Percentiles rank a stretch among this genome's conserved stretches.
Evolutionary conservation across 495 filamentous ascomycete genomes (phyloP).

Genomic region (Eremomyces bilateralis): DNA sequence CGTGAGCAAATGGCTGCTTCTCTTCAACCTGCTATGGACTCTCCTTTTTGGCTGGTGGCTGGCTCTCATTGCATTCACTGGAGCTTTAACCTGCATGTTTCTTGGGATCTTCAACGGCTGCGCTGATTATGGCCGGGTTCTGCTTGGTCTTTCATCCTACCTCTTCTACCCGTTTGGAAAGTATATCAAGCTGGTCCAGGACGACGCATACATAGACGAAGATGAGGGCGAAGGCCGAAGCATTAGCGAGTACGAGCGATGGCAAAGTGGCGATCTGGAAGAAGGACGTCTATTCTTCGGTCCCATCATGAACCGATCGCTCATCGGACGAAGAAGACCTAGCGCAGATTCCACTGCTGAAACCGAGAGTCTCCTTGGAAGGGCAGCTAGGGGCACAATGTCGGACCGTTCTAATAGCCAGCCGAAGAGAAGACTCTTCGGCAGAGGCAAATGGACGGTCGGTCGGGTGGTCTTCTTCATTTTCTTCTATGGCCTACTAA

Average conservation of each 20-base stretch:
- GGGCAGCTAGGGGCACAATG: conserved; percentile 27
- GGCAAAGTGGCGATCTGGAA: conserved; percentile 94
- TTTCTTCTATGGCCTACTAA: conserved; percentile 88
- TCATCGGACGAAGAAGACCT: conserved; percentile 71
- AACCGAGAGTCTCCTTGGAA: conserved; percentile 71
- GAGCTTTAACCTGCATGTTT: conserved; percentile 53
- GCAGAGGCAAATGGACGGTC: conserved; percentile 84
- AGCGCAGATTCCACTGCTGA: conserved; percentile 79
- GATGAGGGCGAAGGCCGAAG: conserved; percentile 97
- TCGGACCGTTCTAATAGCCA: conserved; percentile 21
- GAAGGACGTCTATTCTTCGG: conserved; percentile 93
- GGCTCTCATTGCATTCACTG: conserved; percentile 47
- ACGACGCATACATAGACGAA: conserved; percentile 87
- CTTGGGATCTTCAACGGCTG: conserved; percentile 58
- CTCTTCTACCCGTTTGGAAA: conserved; percentile 92
- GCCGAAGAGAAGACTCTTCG: conserved; percentile 69
- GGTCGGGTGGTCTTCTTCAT: conserved; percentile 89
- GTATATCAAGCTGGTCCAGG: conserved; percentile 77
- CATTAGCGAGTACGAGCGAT: conserved; percentile 97
- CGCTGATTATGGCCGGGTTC: conserved; percentile 64
- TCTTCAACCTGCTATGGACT: conserved; percentile 83
- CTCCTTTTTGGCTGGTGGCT: conserved; percentile 96
- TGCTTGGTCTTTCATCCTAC: conserved; percentile 69
- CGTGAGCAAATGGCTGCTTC: conserved; percentile 59
- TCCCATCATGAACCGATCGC: conserved; percentile 48